These are phyloP conservation scores for Parietaria judaica DNA, from an alignment of 306 rosid genomes.

Conservation along the genomic window DNA sequence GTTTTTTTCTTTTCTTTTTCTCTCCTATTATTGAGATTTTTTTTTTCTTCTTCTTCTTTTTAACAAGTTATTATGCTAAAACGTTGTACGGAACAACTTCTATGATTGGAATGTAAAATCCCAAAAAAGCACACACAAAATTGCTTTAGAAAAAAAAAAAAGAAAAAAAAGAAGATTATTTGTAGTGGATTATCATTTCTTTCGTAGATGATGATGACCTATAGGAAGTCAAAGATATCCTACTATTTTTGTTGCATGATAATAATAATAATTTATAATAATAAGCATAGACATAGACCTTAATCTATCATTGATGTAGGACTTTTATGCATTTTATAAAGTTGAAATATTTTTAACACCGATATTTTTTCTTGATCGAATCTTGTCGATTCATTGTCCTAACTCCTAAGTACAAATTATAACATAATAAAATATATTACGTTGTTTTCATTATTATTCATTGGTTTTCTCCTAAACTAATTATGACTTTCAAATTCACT, in stretches of 20 bases:
- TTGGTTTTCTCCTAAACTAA: background rate
- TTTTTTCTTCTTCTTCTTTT: background rate
- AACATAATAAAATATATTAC: background rate
- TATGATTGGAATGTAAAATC: conserved; percentile 1
- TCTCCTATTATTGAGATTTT: background rate
- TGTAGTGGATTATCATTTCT: conserved; percentile 11
- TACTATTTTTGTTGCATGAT: conserved; percentile 17
- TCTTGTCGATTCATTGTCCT: background rate
- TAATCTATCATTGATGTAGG: background rate
- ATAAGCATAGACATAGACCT: background rate
- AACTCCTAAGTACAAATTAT: background rate
- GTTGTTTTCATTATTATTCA: background rate
- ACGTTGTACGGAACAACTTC: conserved; percentile 2
- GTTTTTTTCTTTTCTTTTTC: background rate
- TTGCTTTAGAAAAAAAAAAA: conserved; percentile 5
- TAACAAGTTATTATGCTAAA: background rate
- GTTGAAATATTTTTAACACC: background rate
- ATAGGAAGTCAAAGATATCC: conserved; percentile 5
- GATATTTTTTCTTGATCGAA: background rate
- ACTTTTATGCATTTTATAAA: background rate
- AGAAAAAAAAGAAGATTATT: background rate
- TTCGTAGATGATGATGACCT: background rate
- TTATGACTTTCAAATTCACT: background rate
- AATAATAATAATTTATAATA: background rate
- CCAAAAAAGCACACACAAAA: background rate